Conservation (phyloP, 495 filamentous ascomycete genomes). For the Neurospora sp. region DNA sequence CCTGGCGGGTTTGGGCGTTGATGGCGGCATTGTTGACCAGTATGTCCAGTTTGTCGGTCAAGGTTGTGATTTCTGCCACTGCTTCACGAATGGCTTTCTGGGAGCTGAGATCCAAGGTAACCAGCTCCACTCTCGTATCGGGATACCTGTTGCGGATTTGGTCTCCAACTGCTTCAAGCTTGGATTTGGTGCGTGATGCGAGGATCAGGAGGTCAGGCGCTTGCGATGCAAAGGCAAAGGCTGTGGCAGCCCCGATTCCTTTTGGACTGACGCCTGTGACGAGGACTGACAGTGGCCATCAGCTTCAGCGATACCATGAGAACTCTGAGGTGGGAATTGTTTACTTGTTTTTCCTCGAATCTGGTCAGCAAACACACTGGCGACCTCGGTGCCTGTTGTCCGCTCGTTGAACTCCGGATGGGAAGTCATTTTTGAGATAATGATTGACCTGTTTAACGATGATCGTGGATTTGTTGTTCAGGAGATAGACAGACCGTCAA, state of each 20-base stretch:
- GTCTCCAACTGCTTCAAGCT: conserved; percentile 37
- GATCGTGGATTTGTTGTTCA: not conserved
- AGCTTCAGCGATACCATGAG: not conserved
- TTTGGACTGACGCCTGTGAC: conserved; percentile 44
- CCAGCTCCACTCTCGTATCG: conserved; percentile 23
- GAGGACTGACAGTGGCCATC: conserved; percentile 14
- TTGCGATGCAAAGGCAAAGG: conserved; percentile 44
- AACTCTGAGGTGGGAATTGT: not conserved
- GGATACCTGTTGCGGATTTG: conserved; percentile 28
- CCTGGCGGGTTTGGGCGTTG: conserved; percentile 22
- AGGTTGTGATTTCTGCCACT: conserved; percentile 25
- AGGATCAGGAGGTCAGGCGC: conserved; percentile 40
- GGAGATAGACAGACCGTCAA: not conserved
- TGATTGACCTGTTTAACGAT: not conserved
- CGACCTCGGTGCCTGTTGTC: conserved; percentile 35
- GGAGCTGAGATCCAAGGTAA: conserved; percentile 37
- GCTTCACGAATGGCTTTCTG: conserved; percentile 34
- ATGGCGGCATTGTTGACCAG: conserved; percentile 48
- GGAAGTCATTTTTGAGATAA: conserved; percentile 23
- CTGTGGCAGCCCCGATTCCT: conserved; percentile 43
- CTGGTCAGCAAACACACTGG: conserved; percentile 27
- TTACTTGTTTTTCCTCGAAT: conserved; percentile 30
- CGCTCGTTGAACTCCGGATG: conserved; percentile 33
- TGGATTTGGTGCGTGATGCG: conserved; percentile 41
- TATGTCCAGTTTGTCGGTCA: conserved; percentile 40